Conservation (phyloP, 75 land plant genomes). For the Pseudotsuga menziesii region DNA sequence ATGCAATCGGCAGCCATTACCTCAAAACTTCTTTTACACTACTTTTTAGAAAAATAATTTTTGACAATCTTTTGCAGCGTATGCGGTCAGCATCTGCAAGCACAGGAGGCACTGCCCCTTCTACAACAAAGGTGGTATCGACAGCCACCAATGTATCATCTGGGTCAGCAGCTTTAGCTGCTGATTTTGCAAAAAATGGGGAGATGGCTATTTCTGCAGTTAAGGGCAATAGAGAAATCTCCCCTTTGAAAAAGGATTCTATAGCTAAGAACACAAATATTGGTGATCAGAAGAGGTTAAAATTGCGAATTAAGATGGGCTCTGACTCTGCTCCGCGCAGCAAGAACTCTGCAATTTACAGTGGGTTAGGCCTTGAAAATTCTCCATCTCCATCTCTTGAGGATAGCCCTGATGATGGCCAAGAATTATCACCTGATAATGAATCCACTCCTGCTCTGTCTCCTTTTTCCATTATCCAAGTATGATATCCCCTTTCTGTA, state of each 20-base stretch:
- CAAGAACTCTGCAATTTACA: slow-evolving; percentile 69
- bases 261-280: slow-evolving; percentile 14
- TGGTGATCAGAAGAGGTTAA: slow-evolving; percentile 49
- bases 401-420: slow-evolving; percentile 46
- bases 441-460: slow-evolving; percentile 38
- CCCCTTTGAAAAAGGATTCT: slow-evolving; percentile 23
- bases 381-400: slow-evolving; percentile 65
- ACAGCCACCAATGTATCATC: slow-evolving; percentile 8
- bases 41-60: not conserved
- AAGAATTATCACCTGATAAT: slow-evolving; percentile 24
- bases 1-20: not conserved
- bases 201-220: slow-evolving; percentile 4
- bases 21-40: not conserved
- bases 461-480: slow-evolving; percentile 58
- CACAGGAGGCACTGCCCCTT: slow-evolving; percentile 15
- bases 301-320: slow-evolving; percentile 62
- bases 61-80: slow-evolving; percentile 21
- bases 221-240: slow-evolving; percentile 10
- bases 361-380: slow-evolving; percentile 65
- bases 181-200: slow-evolving; percentile 14
- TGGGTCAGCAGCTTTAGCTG: not conserved
- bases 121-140: slow-evolving; percentile 3
- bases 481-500: slow-evolving; percentile 8
- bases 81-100: slow-evolving; percentile 15
- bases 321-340: slow-evolving; percentile 33